Evolutionary conservation across 345 rosid genomes (phyloP).

Genomic region (Hibiscus mutabilis): DNA sequence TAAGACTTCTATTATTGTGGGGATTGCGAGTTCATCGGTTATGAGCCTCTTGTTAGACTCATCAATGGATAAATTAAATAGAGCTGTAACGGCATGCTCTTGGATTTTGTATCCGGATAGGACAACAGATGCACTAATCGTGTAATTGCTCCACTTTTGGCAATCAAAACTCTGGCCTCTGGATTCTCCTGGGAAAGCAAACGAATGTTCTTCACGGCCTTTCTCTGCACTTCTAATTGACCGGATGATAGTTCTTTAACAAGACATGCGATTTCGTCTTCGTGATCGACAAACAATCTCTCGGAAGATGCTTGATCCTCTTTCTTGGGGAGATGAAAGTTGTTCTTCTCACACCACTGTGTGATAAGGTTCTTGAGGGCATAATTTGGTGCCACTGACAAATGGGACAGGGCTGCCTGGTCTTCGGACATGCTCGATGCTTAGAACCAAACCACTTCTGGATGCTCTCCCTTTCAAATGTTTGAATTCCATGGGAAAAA

Average conservation of each 20-base stretch:
- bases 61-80: slow-evolving; percentile 63
- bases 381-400: slow-evolving; percentile 55
- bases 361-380: slow-evolving; percentile 56
- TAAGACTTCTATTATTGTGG: slow-evolving; percentile 53
- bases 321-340: slow-evolving; percentile 41
- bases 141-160: slow-evolving; percentile 48
- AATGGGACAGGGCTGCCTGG: slow-evolving; percentile 49
- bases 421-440: slow-evolving; percentile 68
- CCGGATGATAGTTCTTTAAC: slow-evolving; percentile 40
- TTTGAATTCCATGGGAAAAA: slow-evolving; percentile 21
- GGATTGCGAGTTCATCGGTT: slow-evolving; percentile 49
- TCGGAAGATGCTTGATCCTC: slow-evolving; percentile 10
- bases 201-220: slow-evolving; percentile 50
- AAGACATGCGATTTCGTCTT: slow-evolving; percentile 30
- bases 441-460: slow-evolving; percentile 67
- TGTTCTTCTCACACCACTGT: slow-evolving; percentile 75
- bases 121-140: slow-evolving; percentile 50
- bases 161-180: slow-evolving; percentile 53
- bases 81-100: slow-evolving; percentile 67
- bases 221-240: slow-evolving; percentile 53
- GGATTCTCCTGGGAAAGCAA: slow-evolving; percentile 61
- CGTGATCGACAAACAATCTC: slow-evolving; percentile 12
- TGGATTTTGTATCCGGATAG: slow-evolving; percentile 64
- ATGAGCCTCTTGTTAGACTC: slow-evolving; percentile 59
- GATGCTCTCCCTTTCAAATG: slow-evolving; percentile 65